Evolutionary conservation across 1,284 basidiomycete genomes (phyloP).

Genomic region (Gomphus bonarii): DNA sequence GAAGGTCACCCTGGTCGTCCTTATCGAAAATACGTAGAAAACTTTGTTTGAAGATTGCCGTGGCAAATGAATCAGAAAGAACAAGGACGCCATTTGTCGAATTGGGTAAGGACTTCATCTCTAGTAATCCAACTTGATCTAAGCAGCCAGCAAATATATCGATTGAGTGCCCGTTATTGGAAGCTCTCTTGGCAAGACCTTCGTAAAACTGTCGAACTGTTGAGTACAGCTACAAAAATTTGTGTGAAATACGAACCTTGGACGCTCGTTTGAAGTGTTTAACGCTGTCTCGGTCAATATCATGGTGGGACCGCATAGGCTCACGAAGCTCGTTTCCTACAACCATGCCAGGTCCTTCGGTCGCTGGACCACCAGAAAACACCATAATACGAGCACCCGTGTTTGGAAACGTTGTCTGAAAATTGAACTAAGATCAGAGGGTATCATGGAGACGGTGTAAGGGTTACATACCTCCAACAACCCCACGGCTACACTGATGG

Average conservation of each 20-base stretch:
- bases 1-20: slow-evolving; percentile 85
- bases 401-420: slow-evolving; percentile 84
- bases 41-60: slow-evolving; percentile 97
- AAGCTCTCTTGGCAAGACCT: slow-evolving; percentile 85
- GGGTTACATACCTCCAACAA: slow-evolving; percentile 63
- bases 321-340: slow-evolving; percentile 95
- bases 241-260: slow-evolving; percentile 49
- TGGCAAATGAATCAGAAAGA: slow-evolving; percentile 94
- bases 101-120: slow-evolving; percentile 96
- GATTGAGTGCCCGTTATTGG: slow-evolving; percentile 90
- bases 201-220: slow-evolving; percentile 76
- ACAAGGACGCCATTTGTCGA: slow-evolving; percentile 96
- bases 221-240: neutral
- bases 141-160: slow-evolving; percentile 97
- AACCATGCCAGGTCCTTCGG: slow-evolving; percentile 95
- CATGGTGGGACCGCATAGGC: slow-evolving; percentile 97
- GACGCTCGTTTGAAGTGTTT: slow-evolving; percentile 97
- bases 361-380: slow-evolving; percentile 93
- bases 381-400: slow-evolving; percentile 96
- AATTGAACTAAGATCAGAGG: neutral
- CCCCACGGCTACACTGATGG: slow-evolving; percentile 91
- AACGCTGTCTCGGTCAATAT: slow-evolving; percentile 95
- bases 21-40: slow-evolving; percentile 93
- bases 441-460: neutral
- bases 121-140: slow-evolving; percentile 94